Evolutionary conservation across 2,329 filamentous ascomycete genomes (phyloP).

Genomic region (Pestalotiopsis fici): DNA sequence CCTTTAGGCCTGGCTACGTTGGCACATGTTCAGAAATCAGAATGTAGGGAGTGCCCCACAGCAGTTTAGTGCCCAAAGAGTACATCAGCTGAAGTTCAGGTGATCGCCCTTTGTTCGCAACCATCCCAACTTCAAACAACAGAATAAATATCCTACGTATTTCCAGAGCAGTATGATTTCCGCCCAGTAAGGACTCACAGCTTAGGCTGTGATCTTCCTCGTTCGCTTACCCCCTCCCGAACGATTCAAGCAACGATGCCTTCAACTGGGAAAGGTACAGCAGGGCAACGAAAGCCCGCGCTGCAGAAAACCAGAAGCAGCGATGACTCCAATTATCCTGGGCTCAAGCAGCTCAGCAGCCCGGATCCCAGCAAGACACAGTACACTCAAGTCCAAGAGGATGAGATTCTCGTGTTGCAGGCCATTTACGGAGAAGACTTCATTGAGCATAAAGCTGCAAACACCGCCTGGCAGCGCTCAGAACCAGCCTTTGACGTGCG

Average conservation of each 20-base stretch:
- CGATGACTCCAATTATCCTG: constrained; percentile 53
- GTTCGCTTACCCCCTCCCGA: constrained; percentile 28
- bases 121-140: not conserved
- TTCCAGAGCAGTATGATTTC: constrained; percentile 40
- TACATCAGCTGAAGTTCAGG: not conserved
- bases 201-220: constrained; percentile 50
- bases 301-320: constrained; percentile 39
- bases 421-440: constrained; percentile 93
- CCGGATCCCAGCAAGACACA: constrained; percentile 51
- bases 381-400: constrained; percentile 83
- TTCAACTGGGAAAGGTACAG: constrained; percentile 48
- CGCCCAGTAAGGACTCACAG: constrained; percentile 50
- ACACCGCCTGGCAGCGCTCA: constrained; percentile 87
- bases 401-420: constrained; percentile 82
- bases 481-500: constrained; percentile 82
- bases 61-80: not conserved
- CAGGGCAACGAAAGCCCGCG: constrained; percentile 50
- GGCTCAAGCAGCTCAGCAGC: constrained; percentile 45
- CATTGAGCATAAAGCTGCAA: constrained; percentile 68
- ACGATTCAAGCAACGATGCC: constrained; percentile 45
- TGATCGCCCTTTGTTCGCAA: not conserved
- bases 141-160: not conserved
- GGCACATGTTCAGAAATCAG: not conserved
- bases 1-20: not conserved
- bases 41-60: not conserved